These are phyloP conservation scores for Cichorium intybus DNA, from an alignment of 140 eudicot species.

Conservation along the genomic window DNA sequence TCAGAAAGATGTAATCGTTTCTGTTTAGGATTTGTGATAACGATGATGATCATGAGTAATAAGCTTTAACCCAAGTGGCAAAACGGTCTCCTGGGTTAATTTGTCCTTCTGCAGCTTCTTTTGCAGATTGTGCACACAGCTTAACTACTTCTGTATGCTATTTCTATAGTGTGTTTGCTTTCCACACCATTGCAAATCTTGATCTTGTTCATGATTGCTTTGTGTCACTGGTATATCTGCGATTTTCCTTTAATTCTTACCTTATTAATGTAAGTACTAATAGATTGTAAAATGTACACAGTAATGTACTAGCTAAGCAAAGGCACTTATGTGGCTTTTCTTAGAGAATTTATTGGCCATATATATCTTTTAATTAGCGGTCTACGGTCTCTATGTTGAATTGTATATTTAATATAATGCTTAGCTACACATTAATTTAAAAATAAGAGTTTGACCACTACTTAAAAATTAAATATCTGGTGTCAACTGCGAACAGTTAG, in stretches of 20 bases:
- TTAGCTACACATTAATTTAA: not conserved
- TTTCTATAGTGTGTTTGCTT: conserved; percentile 1
- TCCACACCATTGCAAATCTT: conserved; percentile 2
- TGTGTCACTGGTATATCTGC: not conserved
- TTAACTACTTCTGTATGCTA: not conserved
- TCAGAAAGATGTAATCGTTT: not conserved
- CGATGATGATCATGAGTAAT: conserved; percentile 3
- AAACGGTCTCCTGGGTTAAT: conserved; percentile 23
- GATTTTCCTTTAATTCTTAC: not conserved
- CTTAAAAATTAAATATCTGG: not conserved
- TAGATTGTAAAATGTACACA: not conserved
- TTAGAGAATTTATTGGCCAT: not conserved
- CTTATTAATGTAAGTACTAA: conserved; percentile 6
- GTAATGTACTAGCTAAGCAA: conserved; percentile 1
- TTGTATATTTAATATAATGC: not conserved
- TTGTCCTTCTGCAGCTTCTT: conserved; percentile 32
- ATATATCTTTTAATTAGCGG: not conserved
- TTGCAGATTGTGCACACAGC: conserved; percentile 32
- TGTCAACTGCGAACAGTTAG: not conserved
- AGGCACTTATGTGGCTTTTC: not conserved
- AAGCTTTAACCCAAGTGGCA: conserved; percentile 23
- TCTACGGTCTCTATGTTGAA: not conserved
- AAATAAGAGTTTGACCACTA: not conserved
- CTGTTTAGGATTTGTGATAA: conserved; percentile 8
- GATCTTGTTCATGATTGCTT: conserved; percentile 25